Base-by-base conservation (phyloP, 2,329 filamentous ascomycete species). In the Akanthomyces dipterigenus region DNA sequence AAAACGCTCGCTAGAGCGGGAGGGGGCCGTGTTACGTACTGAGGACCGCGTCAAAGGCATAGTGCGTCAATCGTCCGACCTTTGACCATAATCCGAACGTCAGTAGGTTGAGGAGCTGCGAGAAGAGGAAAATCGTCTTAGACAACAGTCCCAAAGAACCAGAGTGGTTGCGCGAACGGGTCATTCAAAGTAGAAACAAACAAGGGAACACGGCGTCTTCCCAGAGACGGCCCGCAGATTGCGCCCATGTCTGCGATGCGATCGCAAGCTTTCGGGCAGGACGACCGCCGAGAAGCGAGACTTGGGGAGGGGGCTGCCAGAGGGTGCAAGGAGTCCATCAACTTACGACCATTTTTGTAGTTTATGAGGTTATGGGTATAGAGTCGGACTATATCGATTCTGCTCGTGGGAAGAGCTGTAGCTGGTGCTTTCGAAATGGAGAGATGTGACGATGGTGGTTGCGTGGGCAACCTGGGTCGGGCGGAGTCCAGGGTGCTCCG, bases 11-110 rank as follows among this genome's bases (percentile, higher is more conserved):
- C 11, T 18, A 24, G 40, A 28, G 38, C 54, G 49, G 58, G 42
- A 45, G 55, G 61, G 50, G 57, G 54, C n/a, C n/a, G 54, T 48
- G 26, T 48, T 34, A 81, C 89, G 70, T 85, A 95, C 91, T 81
- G 70, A 98, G 86, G 68, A 98, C 91, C 66, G 93, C 93, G 78
- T 98, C 93, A 76, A 98, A 93, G 71, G 92, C 91, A 80, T 96
- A 96, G 80, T 98, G 93, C 74, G 90, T 90, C 71, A 98, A 79
- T 77, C 89, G 88, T 81, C 93, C 93, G 78, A 98, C 83, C 93
- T 97, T 88, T 78, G 79, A 81, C 82, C 79, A 85, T 69, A 87
- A 78, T 75, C 82, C 85, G 78, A 89, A 82, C 74, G 84, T 86
- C 80, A 87, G 84, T 76, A 86, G 80, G 78, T 86, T 81, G 78